Evolutionary conservation across 139 green algal genomes (phyloP).

Genomic region (Nannochloris sp.): DNA sequence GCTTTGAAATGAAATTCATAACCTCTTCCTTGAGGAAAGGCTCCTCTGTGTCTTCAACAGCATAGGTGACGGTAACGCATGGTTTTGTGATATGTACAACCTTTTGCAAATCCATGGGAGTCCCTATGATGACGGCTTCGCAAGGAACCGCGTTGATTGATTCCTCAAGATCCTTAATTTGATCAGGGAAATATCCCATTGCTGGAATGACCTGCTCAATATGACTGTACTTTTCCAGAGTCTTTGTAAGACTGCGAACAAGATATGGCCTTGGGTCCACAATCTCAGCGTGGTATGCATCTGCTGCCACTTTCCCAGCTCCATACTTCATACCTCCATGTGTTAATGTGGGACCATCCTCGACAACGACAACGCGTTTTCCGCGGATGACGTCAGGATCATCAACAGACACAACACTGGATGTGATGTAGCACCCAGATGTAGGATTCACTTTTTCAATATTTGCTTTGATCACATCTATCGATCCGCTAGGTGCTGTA

Average conservation of each 20-base stretch:
- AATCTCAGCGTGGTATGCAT: conserved; percentile 27
- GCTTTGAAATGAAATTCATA: conserved; percentile 7
- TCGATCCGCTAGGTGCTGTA: conserved; percentile 24
- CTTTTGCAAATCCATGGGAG: conserved; percentile 21
- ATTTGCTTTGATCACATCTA: conserved; percentile 21
- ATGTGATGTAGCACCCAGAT: conserved; percentile 23
- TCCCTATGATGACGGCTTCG: conserved; percentile 25
- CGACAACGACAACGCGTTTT: conserved; percentile 28
- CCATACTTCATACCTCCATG: conserved; percentile 31
- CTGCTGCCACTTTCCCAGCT: conserved; percentile 24
- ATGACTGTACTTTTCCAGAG: conserved; percentile 26
- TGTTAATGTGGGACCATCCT: conserved; percentile 37
- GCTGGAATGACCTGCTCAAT: conserved; percentile 30
- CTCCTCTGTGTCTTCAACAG: conserved; percentile 13
- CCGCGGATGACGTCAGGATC: conserved; percentile 21
- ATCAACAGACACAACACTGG: conserved; percentile 23
- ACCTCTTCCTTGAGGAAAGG: conserved; percentile 20
- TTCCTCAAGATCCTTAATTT: conserved; percentile 23
- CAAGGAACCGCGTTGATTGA: conserved; percentile 25
- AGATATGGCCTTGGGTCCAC: conserved; percentile 35
- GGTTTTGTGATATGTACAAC: conserved; percentile 15
- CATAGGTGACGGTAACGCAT: conserved; percentile 13
- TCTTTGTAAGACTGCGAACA: conserved; percentile 15
- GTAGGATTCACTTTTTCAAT: conserved; percentile 17
- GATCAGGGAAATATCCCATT: conserved; percentile 35